Conservation (phyloP, 495 filamentous ascomycete genomes). For the Xylaria acuta region DNA sequence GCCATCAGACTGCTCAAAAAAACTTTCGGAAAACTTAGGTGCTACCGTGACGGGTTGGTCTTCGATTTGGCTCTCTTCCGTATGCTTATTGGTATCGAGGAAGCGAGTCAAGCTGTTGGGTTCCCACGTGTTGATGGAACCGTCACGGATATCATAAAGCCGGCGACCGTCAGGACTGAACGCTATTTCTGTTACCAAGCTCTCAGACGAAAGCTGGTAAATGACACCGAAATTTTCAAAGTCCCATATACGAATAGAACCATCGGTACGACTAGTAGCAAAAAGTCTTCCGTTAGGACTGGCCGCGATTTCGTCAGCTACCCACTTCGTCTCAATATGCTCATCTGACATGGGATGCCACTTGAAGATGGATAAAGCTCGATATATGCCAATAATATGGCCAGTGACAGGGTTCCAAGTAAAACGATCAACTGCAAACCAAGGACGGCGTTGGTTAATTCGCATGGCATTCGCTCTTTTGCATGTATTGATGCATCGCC, state of each 20-base stretch:
- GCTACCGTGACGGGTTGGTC: background rate
- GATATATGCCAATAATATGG: conserved; percentile 37
- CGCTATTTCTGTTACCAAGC: background rate
- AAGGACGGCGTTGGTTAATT: conserved; percentile 12
- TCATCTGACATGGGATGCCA: conserved; percentile 30
- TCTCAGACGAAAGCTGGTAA: background rate
- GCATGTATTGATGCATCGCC: conserved; percentile 10
- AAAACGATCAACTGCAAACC: conserved; percentile 32
- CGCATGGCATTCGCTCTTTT: conserved; percentile 5
- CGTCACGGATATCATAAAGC: background rate
- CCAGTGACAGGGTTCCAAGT: conserved; percentile 36
- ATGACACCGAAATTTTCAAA: conserved; percentile 27
- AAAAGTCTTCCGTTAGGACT: conserved; percentile 40
- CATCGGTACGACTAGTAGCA: conserved; percentile 32
- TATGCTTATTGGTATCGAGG: background rate
- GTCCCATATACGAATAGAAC: conserved; percentile 36
- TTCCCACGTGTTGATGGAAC: conserved; percentile 3
- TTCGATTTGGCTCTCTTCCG: background rate
- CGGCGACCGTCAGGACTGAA: conserved; percentile 9
- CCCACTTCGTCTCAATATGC: background rate
- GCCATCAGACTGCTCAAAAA: background rate
- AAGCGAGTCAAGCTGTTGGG: background rate
- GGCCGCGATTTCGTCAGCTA: conserved; percentile 23
- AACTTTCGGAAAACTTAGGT: background rate
- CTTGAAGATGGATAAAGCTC: conserved; percentile 38